Conservation (phyloP, 768 basidiomycete species). For the Lactarius indigo region DNA sequence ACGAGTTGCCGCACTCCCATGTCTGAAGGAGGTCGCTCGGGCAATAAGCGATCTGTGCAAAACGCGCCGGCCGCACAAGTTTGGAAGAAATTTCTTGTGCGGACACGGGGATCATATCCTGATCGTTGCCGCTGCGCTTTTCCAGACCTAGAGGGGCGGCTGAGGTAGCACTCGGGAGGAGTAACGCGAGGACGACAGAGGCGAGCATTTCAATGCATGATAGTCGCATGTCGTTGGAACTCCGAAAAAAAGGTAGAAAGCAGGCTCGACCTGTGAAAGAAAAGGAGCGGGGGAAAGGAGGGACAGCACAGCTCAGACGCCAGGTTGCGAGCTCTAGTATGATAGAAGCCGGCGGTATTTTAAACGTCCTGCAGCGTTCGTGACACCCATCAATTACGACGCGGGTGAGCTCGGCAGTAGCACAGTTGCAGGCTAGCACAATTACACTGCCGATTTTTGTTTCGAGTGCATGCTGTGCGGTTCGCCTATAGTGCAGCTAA, state of each 20-base stretch:
- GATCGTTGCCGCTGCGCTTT: background rate
- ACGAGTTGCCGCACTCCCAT: slow-evolving; percentile 37
- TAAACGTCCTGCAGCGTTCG: too few species aligned
- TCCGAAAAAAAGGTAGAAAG: background rate
- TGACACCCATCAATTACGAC: too few species aligned
- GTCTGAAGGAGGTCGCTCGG: slow-evolving; percentile 32
- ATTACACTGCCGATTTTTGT: too few species aligned
- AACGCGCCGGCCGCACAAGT: slow-evolving; percentile 35
- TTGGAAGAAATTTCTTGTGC: background rate
- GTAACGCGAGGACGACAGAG: background rate
- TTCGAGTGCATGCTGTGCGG: too few species aligned
- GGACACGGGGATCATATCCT: background rate
- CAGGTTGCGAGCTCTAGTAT: too few species aligned
- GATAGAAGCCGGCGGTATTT: too few species aligned
- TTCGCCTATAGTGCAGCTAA: too few species aligned
- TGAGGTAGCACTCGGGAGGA: background rate
- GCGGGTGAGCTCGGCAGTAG: too few species aligned
- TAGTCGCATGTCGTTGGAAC: background rate
- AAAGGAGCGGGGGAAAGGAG: too few species aligned
- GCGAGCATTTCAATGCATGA: background rate
- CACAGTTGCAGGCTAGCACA: too few species aligned
- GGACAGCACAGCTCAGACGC: too few species aligned
- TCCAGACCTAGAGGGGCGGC: background rate
- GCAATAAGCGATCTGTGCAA: slow-evolving; percentile 40
- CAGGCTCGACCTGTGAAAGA: background rate